phyloP scores from a whole-genome alignment of 2,329 filamentous ascomycete genomes.

The Phoma herbarum region DNA sequence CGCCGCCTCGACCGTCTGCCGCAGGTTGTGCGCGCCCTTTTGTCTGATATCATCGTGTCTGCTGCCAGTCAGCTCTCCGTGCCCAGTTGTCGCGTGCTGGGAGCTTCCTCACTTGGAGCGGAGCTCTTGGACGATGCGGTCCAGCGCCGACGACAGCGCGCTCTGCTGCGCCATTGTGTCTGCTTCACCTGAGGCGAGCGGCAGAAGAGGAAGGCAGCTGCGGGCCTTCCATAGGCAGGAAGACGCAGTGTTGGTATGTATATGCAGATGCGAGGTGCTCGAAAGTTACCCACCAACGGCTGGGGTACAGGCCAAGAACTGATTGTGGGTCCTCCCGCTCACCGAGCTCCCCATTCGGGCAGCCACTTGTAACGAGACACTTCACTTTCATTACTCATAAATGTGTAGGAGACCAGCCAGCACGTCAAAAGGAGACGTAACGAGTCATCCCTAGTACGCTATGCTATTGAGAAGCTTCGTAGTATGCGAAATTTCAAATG shows the following conservation, averaged over 20 bases:
- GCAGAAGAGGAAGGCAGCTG: conserved; percentile 32
- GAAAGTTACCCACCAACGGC: conserved; percentile 19
- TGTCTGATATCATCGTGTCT: conserved; percentile 57
- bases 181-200: conserved; percentile 49
- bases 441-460: too few relatives aligned
- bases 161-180: conserved; percentile 50
- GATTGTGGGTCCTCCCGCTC: conserved; percentile 9
- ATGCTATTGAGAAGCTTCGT: background rate
- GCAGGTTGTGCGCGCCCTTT: conserved; percentile 55
- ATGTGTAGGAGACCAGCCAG: background rate
- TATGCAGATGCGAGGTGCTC: conserved; percentile 2
- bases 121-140: conserved; percentile 65
- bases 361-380: background rate
- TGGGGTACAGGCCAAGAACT: conserved; percentile 16
- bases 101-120: conserved; percentile 60
- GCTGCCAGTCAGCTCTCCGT: conserved; percentile 5
- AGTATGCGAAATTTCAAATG: background rate
- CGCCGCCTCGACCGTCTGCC: conserved; percentile 55
- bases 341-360: conserved; percentile 20
- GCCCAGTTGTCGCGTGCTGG: conserved; percentile 4
- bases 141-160: conserved; percentile 51
- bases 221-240: conserved; percentile 48
- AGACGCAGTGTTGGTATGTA: conserved; percentile 14
- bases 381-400: background rate
- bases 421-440: background rate